Conservation (phyloP, 2,329 filamentous ascomycete genomes). For the Fusarium longipes region DNA sequence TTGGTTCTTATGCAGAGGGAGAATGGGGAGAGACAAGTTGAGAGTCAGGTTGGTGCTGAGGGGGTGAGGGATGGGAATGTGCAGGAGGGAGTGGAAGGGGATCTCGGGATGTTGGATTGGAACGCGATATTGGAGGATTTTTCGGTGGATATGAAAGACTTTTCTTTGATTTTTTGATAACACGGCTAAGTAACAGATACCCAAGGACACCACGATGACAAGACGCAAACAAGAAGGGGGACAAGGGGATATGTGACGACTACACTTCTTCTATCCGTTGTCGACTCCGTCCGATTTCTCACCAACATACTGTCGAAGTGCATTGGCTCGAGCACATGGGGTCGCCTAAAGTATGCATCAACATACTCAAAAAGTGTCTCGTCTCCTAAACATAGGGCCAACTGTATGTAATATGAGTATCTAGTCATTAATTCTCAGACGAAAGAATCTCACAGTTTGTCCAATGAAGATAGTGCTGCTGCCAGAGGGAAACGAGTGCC, state of each 20-base stretch:
- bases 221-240: background rate
- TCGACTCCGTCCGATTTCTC: too few relatives aligned
- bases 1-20: slow-evolving; percentile 33
- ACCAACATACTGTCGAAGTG: too few relatives aligned
- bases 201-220: background rate
- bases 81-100: slow-evolving; percentile 6
- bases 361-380: background rate
- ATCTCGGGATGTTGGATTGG: slow-evolving; percentile 45
- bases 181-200: background rate
- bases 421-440: accelerated
- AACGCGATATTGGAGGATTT: slow-evolving; percentile 47
- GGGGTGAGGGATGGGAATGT: background rate
- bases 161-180: slow-evolving; percentile 33
- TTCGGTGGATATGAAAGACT: slow-evolving; percentile 42
- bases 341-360: accelerated
- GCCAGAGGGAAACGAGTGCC: background rate
- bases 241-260: background rate
- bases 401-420: background rate
- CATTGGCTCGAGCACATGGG: background rate
- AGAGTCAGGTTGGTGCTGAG: background rate
- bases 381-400: background rate
- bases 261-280: background rate
- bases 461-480: background rate
- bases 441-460: background rate
- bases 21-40: background rate